These are phyloP conservation scores for Bolboschoenoplectus hybrid DNA, from an alignment of 202 grass and related monocot genomes.

Conservation along the genomic window DNA sequence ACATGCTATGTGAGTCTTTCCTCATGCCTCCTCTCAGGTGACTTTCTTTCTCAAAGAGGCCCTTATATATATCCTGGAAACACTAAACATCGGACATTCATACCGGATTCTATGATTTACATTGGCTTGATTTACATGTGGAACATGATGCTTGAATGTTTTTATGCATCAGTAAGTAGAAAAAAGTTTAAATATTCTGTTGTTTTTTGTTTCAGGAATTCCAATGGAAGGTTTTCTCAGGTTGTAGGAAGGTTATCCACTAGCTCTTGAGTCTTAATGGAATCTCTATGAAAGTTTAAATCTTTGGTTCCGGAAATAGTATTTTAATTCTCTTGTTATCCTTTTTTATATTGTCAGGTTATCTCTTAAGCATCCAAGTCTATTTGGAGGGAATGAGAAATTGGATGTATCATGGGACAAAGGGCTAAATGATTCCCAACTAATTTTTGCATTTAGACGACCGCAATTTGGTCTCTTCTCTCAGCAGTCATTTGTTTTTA, in stretches of 20 bases:
- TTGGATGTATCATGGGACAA: constrained; percentile 89
- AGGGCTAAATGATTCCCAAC: constrained; percentile 81
- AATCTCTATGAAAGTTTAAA: not conserved
- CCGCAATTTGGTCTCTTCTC: constrained; percentile 65
- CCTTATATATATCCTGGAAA: not conserved
- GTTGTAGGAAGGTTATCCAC: constrained; percentile 72
- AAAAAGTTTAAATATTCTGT: constrained; percentile 6
- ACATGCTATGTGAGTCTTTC: constrained; percentile 72
- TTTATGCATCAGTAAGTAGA: not conserved
- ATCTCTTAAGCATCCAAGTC: constrained; percentile 79
- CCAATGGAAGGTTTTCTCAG: constrained; percentile 56
- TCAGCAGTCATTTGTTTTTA: constrained; percentile 85
- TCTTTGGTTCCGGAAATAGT: not conserved
- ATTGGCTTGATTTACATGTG: not conserved
- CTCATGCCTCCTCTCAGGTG: constrained; percentile 74
- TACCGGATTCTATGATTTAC: not conserved
- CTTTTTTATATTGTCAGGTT: constrained; percentile 48
- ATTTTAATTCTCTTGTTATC: constrained; percentile 18
- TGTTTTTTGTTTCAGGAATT: constrained; percentile 49
- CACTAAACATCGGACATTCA: not conserved
- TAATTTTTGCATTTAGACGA: constrained; percentile 68
- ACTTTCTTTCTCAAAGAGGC: constrained; percentile 14
- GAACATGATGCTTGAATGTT: not conserved
- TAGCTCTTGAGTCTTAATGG: not conserved
- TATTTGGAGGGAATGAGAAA: constrained; percentile 84